phyloP scores from a whole-genome alignment of 192 early-diverging fungal genomes.

The Entomortierella parvispora region DNA sequence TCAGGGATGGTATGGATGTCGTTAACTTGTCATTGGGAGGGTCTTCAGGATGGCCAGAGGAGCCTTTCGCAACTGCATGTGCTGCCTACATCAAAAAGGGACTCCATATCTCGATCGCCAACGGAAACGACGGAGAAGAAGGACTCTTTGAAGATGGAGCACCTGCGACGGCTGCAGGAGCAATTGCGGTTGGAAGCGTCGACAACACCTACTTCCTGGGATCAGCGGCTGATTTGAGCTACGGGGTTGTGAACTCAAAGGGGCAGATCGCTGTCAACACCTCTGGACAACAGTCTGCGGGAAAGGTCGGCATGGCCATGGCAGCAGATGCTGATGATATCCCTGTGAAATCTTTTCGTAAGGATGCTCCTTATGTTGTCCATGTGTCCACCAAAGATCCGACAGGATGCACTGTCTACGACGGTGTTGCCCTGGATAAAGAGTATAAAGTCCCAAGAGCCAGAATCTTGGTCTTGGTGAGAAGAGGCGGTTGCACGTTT shows the following conservation, averaged over 20 bases:
- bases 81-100: conserved; percentile 58
- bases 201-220: conserved; percentile 43
- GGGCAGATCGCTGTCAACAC: not conserved
- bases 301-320: conserved; percentile 30
- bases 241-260: conserved; percentile 1
- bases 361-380: conserved; percentile 18
- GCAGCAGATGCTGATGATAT: conserved; percentile 19
- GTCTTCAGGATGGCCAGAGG: conserved; percentile 65
- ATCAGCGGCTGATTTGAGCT: conserved; percentile 19
- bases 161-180: conserved; percentile 23
- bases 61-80: conserved; percentile 67
- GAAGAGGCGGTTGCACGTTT: conserved; percentile 76
- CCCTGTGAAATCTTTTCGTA: conserved; percentile 12
- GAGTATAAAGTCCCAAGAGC: conserved; percentile 41
- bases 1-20: conserved; percentile 77
- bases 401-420: conserved; percentile 33
- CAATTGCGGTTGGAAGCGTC: conserved; percentile 65
- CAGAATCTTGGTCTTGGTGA: conserved; percentile 68
- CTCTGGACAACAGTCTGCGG: not conserved
- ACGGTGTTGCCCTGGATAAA: conserved; percentile 58
- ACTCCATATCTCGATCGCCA: conserved; percentile 64
- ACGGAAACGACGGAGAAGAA: conserved; percentile 72
- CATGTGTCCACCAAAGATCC: conserved; percentile 14
- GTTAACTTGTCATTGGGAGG: conserved; percentile 88
- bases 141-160: conserved; percentile 51